Base-by-base conservation (phyloP, 1,284 basidiomycete genomes). In the Ustilago trichophora region DNA sequence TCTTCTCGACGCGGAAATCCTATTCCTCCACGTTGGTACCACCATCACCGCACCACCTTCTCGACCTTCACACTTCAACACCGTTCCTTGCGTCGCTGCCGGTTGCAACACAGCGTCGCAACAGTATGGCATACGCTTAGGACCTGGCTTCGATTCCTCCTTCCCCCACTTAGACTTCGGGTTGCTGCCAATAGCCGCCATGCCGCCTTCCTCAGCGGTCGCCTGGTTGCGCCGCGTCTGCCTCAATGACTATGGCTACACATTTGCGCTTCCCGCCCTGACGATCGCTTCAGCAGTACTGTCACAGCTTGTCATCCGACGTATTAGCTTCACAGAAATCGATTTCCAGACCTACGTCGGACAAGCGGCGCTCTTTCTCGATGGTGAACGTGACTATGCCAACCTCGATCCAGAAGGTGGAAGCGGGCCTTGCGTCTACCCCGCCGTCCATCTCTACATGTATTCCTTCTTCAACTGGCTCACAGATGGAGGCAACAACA, bases 331-430 rank as follows among this genome's bases (percentile, higher is more conserved):
- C 83, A 98, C 96, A n/a, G 95, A 99, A 83, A 99, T 99, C 76
- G 96, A 99, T 83, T 98, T 91, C 87, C 86, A 88, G 78, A 95
- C 93, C 0, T 96, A 96, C 77, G 90, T 94, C 87, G 85, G 90
- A 56, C 96, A 98, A 64, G 87, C 91, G 2, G 85, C 89, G 48
- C 82, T 91, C 42, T 94, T 91, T 82, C 77, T 90, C 38, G 86
- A 87, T 38, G 95, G 95, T 32, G 89, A 96, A 82, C 85, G 90
- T 24, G 87, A 94, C 80, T 99, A 98, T 80, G 84, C 87, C n/a
- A 83, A 86, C 52, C 90, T 99, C 57, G 62, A 76, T 16, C 74
- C 74, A 0, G 85, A 86, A 56, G 95, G 95, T 0, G 93, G 93
- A 8, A 97, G 93, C 3, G 96, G 96, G 6, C 92, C 92, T 6